phyloP scores from a whole-genome alignment of 192 early-diverging fungal species.

The Linnemannia elongata region DNA sequence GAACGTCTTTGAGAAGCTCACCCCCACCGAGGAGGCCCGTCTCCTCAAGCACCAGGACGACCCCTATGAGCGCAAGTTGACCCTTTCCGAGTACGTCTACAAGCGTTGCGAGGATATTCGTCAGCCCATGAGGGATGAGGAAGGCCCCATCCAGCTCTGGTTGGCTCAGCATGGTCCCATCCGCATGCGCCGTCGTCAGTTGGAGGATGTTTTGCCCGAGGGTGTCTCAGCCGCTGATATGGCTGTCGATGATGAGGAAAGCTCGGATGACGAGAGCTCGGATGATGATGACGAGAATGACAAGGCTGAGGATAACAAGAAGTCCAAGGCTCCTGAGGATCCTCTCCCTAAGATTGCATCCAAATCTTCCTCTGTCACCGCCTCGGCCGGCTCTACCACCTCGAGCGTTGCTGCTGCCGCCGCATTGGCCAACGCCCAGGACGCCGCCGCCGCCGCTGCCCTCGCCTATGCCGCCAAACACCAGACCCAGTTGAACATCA shows the following conservation, averaged over 20 bases:
- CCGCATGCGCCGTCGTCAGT: conserved; percentile 40
- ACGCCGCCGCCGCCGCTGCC: not conserved
- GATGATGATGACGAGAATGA: not conserved
- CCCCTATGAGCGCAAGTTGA: conserved; percentile 45
- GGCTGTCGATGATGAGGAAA: conserved; percentile 1
- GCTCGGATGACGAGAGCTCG: not conserved
- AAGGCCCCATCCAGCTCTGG: conserved; percentile 53
- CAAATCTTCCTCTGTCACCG: conserved; percentile 18
- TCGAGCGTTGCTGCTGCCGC: not conserved
- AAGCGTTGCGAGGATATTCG: conserved; percentile 53
- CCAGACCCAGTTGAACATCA: conserved; percentile 12
- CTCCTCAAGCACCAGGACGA: conserved; percentile 33
- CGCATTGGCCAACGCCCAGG: not conserved
- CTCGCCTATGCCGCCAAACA: not conserved
- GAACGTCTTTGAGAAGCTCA: conserved; percentile 54
- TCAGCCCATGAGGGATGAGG: conserved; percentile 55
- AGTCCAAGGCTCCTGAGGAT: conserved; percentile 27
- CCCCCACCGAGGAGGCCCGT: conserved; percentile 26
- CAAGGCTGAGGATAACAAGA: not conserved
- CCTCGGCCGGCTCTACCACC: not conserved
- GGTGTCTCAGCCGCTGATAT: not conserved
- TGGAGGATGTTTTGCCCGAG: conserved; percentile 19
- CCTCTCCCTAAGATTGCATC: conserved; percentile 49
- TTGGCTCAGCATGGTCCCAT: conserved; percentile 55
- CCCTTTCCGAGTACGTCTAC: conserved; percentile 51